Evolutionary conservation across 2,329 filamentous ascomycete genomes (phyloP).

Genomic region (Chaetomium sp.): DNA sequence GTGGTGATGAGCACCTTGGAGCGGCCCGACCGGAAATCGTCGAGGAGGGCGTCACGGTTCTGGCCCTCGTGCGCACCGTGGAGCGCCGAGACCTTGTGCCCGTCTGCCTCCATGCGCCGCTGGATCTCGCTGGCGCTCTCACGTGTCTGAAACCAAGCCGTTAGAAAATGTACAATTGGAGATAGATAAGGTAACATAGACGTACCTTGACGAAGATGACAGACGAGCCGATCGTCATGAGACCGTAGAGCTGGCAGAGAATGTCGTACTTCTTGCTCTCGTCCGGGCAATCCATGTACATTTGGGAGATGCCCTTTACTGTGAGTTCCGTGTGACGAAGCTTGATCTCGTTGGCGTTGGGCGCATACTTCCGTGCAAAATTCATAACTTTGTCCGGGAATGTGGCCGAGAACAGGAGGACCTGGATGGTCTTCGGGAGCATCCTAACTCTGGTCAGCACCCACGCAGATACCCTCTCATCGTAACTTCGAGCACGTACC

Average conservation of each 20-base stretch:
- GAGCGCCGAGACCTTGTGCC: constrained; percentile 87
- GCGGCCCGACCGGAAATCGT: constrained; percentile 80
- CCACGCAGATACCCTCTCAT: neutral
- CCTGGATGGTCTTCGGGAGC: constrained; percentile 75
- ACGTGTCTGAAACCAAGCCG: constrained; percentile 62
- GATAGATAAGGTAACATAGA: neutral
- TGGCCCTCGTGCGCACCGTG: constrained; percentile 84
- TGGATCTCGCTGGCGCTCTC: constrained; percentile 85
- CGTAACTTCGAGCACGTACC: constrained; percentile 55
- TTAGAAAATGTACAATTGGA: constrained; percentile 5
- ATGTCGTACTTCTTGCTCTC: constrained; percentile 84
- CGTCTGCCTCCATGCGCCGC: constrained; percentile 80
- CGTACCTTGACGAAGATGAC: constrained; percentile 94
- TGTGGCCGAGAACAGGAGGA: constrained; percentile 94
- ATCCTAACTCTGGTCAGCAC: constrained; percentile 53
- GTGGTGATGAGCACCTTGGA: constrained; percentile 98
- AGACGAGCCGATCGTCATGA: constrained; percentile 95
- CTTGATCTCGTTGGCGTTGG: constrained; percentile 82
- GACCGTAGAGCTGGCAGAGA: constrained; percentile 88
- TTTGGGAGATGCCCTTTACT: constrained; percentile 94
- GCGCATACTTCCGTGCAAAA: constrained; percentile 84
- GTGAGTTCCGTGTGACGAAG: constrained; percentile 89
- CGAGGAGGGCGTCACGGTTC: constrained; percentile 80
- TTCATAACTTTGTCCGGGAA: constrained; percentile 82
- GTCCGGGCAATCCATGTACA: constrained; percentile 89